These are phyloP conservation scores for Neurospora crassa DNA, from an alignment of 2,329 filamentous ascomycete genomes.

Conservation along the genomic window DNA sequence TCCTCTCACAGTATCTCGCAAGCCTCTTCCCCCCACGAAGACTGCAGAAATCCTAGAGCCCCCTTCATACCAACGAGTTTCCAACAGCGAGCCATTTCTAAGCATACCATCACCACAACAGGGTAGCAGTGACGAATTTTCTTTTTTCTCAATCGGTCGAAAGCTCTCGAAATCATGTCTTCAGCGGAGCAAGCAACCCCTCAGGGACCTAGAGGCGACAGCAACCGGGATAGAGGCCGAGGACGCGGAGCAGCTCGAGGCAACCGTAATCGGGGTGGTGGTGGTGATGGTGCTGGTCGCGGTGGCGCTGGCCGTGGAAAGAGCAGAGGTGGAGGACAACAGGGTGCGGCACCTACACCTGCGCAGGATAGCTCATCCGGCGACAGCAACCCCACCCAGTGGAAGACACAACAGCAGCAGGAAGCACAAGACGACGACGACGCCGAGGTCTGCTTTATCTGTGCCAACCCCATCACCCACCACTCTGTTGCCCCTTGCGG, in stretches of 20 bases:
- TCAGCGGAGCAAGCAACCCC: conserved; percentile 11
- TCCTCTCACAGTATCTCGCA: background rate
- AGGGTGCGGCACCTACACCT: background rate
- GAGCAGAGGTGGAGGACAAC: conserved; percentile 10
- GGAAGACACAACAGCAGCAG: background rate
- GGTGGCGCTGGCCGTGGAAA: conserved; percentile 10
- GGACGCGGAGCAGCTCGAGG: conserved; percentile 27
- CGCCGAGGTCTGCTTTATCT: conserved; percentile 92
- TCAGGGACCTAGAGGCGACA: conserved; percentile 20
- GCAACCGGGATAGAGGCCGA: conserved; percentile 34
- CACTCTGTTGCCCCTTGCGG: conserved; percentile 89
- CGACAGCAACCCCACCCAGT: background rate
- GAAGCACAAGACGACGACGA: conserved; percentile 44
- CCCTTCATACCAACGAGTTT: background rate
- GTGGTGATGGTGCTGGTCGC: conserved; percentile 6
- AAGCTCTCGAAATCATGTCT: conserved; percentile 6
- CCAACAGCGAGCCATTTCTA: background rate
- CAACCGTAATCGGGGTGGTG: conserved; percentile 24
- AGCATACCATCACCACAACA: background rate
- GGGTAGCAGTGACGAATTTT: background rate
- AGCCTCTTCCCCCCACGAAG: background rate
- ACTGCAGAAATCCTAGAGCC: background rate
- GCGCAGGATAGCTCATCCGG: background rate
- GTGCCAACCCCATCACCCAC: conserved; percentile 81
- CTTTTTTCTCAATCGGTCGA: background rate